Base-by-base conservation (phyloP, 2,329 filamentous ascomycete genomes). In the Didymella segeticola region DNA sequence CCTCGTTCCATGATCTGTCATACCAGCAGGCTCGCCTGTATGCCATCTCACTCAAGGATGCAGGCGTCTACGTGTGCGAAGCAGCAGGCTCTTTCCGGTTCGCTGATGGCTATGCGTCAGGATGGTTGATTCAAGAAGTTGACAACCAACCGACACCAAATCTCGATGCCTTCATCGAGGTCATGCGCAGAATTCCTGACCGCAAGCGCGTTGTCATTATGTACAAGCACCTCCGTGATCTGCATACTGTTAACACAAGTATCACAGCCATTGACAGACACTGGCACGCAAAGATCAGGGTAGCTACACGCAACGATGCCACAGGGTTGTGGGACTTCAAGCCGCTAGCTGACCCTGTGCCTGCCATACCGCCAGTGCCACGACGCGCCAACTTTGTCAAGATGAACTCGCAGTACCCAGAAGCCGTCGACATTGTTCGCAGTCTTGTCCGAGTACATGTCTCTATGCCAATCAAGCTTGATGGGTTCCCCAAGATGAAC, bases 21-120 rank as follows among this genome's bases (percentile, higher is more conserved):
- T 99, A 99, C 74, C 95, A 99, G 72, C 93, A 98, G 76, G 92
- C 95, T n/a, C 88, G 95, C 9, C 83, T 97, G 4, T 98, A 97
- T 73, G 93, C 93, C 27, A 93, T 99, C 53, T 88, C 93, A 9
- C 89, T 92, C 66, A 89, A 92, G 73, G 71, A 75, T 45, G 69
- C 76, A 34, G 95, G 95, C 27, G 92, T 99, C 15, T 99, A 91
- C 71, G 89, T 98, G 54, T 98, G 93, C 70, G 95, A 99, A 76
- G 91, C 93, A 5, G 89, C 91, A 2, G 95, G 95, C 2, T 96
- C 95, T 0, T 99, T 98, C 82, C 88, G 93, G 43, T 91, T 99
- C 60, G 69, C 70, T n/a, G 95, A 98, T 60, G 93, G 88, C 64
- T 89, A 89, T 11, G 89, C 96, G 55, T 93, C 89, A 57, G 95